Base-by-base conservation (phyloP, 139 green algal genomes). In the Nannochloris sp. region DNA sequence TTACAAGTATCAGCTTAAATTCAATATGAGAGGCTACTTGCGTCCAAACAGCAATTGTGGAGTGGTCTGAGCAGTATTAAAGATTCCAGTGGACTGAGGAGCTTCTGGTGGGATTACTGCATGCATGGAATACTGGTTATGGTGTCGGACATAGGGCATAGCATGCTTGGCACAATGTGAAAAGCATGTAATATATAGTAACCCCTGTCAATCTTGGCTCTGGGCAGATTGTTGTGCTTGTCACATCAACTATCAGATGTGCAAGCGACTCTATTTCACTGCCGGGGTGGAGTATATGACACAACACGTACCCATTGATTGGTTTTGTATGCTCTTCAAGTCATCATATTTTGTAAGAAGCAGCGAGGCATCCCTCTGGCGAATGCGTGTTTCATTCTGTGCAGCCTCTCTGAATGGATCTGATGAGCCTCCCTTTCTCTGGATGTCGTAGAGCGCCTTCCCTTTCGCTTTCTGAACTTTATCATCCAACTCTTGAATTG, bases 331-430 rank as follows among this genome's bases (percentile, higher is more conserved):
- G 33, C 33, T 40, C 33, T 53, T 28, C 11, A 45, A 33, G 17
- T 29, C 56, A n/a, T 61, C 56, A 16, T 45, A 61, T n/a, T 45
- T 61, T 14, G 16, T 53, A 45, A 45, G 56, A 20, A 40, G 33
- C 33, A 40, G 11, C 1, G 33, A 40, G 6, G 44, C 62, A 9
- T 73, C 57, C 1, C 61, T 45, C 46, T 73, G 37, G 4, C 40
- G 26, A 23, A 14, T 20, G 33, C 33, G 8, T 31, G 25, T 40
- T 25, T 73, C 59, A 23, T 46, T 59, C 12, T 29, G 23, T 12
- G 62, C 63, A 46, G 69, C 70, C 45, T 73, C 70, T 36, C 63
- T 64, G 45, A 82, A 82, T 2, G 75, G 75, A 70, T 82, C 72
- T 31, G 33, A 57, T 36, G 23, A 25, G n/a, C 77, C 66, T 17